Conservation (phyloP, 306 rosid species). For the Cucumis hystrix region DNA sequence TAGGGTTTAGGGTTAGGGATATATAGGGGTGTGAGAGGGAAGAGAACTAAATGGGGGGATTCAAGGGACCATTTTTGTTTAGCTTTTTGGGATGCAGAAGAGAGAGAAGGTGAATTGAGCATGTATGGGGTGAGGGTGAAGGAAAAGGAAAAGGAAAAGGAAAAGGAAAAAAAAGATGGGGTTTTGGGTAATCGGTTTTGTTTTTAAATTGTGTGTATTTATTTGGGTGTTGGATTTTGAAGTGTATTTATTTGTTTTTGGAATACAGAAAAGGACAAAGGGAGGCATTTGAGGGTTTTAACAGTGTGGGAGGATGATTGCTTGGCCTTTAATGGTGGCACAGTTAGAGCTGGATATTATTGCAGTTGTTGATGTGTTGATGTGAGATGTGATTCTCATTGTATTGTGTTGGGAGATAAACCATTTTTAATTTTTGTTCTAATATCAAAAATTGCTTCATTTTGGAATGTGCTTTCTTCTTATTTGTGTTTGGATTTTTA, state of each 20-base stretch:
- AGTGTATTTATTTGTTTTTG: background rate
- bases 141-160: background rate
- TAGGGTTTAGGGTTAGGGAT: background rate
- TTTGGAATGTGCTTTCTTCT: no score
- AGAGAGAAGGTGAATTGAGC: conserved; percentile 19
- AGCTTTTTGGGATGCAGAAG: conserved; percentile 22
- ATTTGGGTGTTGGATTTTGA: conserved; percentile 9
- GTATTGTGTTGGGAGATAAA: no score
- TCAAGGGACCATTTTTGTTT: conserved; percentile 25
- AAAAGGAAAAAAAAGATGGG: conserved; percentile 2
- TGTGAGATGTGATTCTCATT: background rate
- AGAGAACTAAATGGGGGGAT: background rate
- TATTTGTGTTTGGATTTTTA: no score
- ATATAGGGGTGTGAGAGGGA: background rate
- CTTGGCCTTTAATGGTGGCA: background rate
- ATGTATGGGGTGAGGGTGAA: conserved; percentile 35
- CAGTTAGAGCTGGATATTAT: background rate
- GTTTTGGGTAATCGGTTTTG: conserved; percentile 7
- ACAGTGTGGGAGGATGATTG: background rate
- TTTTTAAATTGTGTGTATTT: background rate
- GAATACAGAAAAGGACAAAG: background rate
- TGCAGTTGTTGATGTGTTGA: background rate
- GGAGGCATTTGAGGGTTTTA: background rate
- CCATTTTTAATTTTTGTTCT: no score
- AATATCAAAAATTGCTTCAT: no score